Conservation (phyloP, 2,329 filamentous ascomycete species). For the Cercospora citrullina region DNA sequence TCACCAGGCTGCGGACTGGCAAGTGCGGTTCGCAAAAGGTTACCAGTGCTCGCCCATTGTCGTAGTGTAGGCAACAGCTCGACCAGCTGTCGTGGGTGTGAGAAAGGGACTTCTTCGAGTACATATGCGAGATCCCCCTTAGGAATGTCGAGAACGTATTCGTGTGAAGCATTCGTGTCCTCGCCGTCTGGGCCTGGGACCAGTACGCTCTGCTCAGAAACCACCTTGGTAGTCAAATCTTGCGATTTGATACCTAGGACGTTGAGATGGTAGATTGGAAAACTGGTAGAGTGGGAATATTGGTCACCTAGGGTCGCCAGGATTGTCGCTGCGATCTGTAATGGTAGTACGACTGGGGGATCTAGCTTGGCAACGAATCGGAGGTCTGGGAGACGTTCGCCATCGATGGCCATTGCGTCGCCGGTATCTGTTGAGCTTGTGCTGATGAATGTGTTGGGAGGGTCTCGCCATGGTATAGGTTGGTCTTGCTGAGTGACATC, state of each 20-base stretch:
- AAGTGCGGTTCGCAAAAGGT: constrained; percentile 54
- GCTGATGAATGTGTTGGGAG: constrained; percentile 60
- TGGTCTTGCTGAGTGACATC: constrained; percentile 64
- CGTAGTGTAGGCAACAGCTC: constrained; percentile 71
- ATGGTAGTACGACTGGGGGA: constrained; percentile 70
- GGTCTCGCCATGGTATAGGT: constrained; percentile 63
- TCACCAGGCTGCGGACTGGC: background rate
- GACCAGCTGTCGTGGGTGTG: constrained; percentile 74
- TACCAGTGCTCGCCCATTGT: constrained; percentile 72
- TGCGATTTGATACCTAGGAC: constrained; percentile 24
- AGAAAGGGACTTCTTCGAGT: constrained; percentile 70
- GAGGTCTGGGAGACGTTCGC: constrained; percentile 63
- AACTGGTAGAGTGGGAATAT: constrained; percentile 46
- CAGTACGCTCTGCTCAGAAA: constrained; percentile 13
- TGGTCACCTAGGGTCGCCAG: constrained; percentile 60
- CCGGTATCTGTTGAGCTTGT: constrained; percentile 39
- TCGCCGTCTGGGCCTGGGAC: constrained; percentile 14
- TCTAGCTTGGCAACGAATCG: constrained; percentile 74
- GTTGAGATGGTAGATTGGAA: constrained; percentile 26
- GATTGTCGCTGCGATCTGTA: constrained; percentile 63
- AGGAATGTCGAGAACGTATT: constrained; percentile 67
- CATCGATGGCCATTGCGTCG: constrained; percentile 55
- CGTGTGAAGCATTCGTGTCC: constrained; percentile 39
- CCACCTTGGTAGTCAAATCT: background rate
- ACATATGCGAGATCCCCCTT: constrained; percentile 71